Percentiles rank a stretch among this genome's conserved stretches.
Conservation (phyloP, 768 basidiomycete species). For the Tremella fuciformis region DNA sequence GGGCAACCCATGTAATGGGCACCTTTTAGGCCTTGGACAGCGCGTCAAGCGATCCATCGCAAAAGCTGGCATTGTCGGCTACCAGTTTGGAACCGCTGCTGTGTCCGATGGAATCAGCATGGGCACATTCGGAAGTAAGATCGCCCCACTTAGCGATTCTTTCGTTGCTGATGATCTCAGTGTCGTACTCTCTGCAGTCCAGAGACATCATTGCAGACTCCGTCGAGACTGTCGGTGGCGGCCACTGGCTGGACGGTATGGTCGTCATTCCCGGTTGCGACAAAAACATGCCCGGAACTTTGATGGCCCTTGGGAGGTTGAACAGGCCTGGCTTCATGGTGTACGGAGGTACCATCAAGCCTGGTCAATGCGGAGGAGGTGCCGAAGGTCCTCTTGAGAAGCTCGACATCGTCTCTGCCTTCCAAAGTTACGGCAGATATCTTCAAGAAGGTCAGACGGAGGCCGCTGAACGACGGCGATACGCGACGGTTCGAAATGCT, state of each 20-base stretch:
- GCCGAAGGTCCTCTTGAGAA: constrained; percentile 60
- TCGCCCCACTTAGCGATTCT: constrained; percentile 37
- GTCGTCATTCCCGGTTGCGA: constrained; percentile 96
- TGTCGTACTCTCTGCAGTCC: constrained; percentile 77
- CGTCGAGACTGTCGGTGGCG: constrained; percentile 92
- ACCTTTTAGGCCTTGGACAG: constrained; percentile 83
- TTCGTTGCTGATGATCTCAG: constrained; percentile 16
- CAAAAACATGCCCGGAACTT: constrained; percentile 99
- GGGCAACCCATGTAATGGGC: constrained; percentile 97
- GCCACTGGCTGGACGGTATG: constrained; percentile 97
- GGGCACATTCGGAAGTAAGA: constrained; percentile 90
- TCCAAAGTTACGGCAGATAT: constrained; percentile 95
- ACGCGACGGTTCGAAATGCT: constrained; percentile 82
- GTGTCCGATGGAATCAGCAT: constrained; percentile 99
- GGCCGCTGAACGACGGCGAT: constrained; percentile 76
- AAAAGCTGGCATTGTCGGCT: constrained; percentile 72
- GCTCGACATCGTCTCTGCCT: constrained; percentile 93
- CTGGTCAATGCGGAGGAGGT: constrained; percentile 80
- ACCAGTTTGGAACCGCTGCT: constrained; percentile 96
- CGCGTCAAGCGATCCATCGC: constrained; percentile 76
- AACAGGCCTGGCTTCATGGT: constrained; percentile 98
- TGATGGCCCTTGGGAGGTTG: constrained; percentile 92
- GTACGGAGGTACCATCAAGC: constrained; percentile 90
- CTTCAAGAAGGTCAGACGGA: constrained; percentile 81
- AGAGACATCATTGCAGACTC: constrained; percentile 96